Base-by-base conservation (phyloP, 2,329 filamentous ascomycete genomes). In the Apiospora rasikravindrae region DNA sequence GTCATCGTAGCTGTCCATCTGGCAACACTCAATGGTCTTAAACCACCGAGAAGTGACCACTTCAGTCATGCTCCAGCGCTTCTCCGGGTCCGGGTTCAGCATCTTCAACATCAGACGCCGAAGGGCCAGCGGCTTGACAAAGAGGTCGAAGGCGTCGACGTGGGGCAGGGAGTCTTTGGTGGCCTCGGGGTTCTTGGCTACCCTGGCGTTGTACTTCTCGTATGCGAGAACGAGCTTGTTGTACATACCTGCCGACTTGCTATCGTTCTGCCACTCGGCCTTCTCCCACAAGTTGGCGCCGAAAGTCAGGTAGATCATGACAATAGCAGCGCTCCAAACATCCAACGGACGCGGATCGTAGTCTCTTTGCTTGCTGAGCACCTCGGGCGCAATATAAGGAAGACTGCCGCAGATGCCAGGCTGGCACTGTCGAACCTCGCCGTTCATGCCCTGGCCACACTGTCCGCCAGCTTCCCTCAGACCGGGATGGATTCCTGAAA, bases 331-430 rank as follows among this genome's bases (percentile, higher is more conserved):
- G 71, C 93, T 92, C 95, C 95, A 98, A 16, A 97, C 92, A 78
- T 98, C 95, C 16, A 97, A 85, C 4, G 92, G 89, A 66, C 94
- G 91, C 1, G 95, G 92, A 79, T 97, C 95, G 77, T 88, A 91
- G 69, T 86, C 82, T 77, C 84, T 82, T 74, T 90, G 86, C 85
- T 93, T 94, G 66, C 86, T 87, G 47, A 96, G 85, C 6, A 97
- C 93, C 81, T 97, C 94, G 1, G 95, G 95, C 0, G 94, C 93
- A 77, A 96, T 95, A 81, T 97, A 97, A 1, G 94, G 94, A 77
- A 93, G 86, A 78, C 93, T 96, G 74, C 94, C 94, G 80, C 94
- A 96, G 76, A 97, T 93, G 26, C 94, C 94, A 5, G 94, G 93
- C 61, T 88, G 85, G 81, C 93, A 96, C 45, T 92, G 86, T 51